Evolutionary conservation across 2,329 filamentous ascomycete species (phyloP).

Genomic region (Kalaharituber pfeilii): DNA sequence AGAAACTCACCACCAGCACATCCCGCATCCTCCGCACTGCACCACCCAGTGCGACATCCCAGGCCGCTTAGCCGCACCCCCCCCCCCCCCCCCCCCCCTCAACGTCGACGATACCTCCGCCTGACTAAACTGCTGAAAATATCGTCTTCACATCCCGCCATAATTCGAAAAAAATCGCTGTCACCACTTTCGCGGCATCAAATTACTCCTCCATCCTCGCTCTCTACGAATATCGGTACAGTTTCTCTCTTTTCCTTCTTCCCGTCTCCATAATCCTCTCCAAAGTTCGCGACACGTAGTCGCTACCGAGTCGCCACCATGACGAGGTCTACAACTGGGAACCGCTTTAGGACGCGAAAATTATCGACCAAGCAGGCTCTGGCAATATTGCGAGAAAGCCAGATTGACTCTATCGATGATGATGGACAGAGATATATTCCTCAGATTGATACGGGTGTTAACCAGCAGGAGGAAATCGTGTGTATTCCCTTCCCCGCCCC

Average conservation of each 20-base stretch:
- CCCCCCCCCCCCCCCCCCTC: slow-evolving; percentile 24
- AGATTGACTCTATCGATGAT: slow-evolving; percentile 75
- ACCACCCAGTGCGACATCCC: not conserved
- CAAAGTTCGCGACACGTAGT: not conserved
- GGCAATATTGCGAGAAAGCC: slow-evolving; percentile 71
- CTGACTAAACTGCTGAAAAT: not conserved
- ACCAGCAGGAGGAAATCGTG: slow-evolving; percentile 93
- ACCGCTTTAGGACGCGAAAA: slow-evolving; percentile 58
- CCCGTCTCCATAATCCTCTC: slow-evolving; percentile 2
- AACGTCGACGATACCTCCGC: slow-evolving; percentile 16
- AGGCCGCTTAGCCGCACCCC: not conserved
- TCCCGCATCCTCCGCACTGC: not conserved
- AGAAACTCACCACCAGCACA: not conserved
- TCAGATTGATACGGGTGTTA: slow-evolving; percentile 87
- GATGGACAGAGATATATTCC: slow-evolving; percentile 66
- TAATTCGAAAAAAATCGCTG: not conserved
- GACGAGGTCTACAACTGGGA: slow-evolving; percentile 18
- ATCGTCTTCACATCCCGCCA: not conserved
- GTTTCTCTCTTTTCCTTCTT: not conserved
- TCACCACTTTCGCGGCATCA: not conserved
- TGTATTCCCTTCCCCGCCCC: slow-evolving; percentile 34
- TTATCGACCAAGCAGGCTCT: slow-evolving; percentile 79
- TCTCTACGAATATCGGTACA: not conserved
- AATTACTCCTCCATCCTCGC: not conserved
- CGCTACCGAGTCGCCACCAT: slow-evolving; percentile 17